phyloP scores from a whole-genome alignment of 2,329 filamentous ascomycete genomes.

The Torrubiellomyces zombiae region DNA sequence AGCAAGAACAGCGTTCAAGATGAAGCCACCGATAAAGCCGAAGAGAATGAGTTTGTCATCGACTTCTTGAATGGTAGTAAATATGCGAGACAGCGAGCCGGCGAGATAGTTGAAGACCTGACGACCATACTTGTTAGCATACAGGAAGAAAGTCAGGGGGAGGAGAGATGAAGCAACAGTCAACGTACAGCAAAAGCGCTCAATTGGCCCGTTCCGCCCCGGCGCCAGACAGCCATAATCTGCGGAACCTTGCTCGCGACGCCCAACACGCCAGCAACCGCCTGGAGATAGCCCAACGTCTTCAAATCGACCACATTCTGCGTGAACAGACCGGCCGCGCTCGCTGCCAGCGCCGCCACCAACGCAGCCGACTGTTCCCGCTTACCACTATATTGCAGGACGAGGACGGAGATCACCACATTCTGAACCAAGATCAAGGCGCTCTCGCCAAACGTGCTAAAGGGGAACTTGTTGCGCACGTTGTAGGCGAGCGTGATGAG shows the following conservation, averaged over 20 bases:
- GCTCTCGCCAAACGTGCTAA: conserved; percentile 93
- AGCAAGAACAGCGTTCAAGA: conserved; percentile 75
- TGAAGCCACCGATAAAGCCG: conserved; percentile 80
- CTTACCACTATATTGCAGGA: conserved; percentile 66
- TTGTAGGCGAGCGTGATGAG: conserved; percentile 89
- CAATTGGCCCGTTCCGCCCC: conserved; percentile 86
- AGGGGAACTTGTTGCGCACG: conserved; percentile 76
- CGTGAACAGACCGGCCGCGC: conserved; percentile 53
- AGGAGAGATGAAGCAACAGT: neutral
- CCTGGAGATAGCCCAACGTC: conserved; percentile 60
- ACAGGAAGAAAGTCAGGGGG: neutral
- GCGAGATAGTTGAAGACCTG: conserved; percentile 97
- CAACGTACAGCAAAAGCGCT: conserved; percentile 80
- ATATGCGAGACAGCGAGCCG: conserved; percentile 86
- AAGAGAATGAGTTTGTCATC: conserved; percentile 93
- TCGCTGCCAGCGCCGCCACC: conserved; percentile 56
- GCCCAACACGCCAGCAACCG: conserved; percentile 64
- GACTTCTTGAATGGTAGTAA: conserved; percentile 94
- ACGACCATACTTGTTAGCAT: conserved; percentile 1
- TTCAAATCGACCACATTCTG: conserved; percentile 47
- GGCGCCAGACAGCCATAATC: conserved; percentile 68
- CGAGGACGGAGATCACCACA: conserved; percentile 70
- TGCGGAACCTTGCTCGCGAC: conserved; percentile 89
- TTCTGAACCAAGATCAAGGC: conserved; percentile 87
- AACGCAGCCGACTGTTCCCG: conserved; percentile 55